Evolutionary conservation across 2,329 filamentous ascomycete genomes (phyloP).

Genomic region (Nannizziopsis arthrosporioides): DNA sequence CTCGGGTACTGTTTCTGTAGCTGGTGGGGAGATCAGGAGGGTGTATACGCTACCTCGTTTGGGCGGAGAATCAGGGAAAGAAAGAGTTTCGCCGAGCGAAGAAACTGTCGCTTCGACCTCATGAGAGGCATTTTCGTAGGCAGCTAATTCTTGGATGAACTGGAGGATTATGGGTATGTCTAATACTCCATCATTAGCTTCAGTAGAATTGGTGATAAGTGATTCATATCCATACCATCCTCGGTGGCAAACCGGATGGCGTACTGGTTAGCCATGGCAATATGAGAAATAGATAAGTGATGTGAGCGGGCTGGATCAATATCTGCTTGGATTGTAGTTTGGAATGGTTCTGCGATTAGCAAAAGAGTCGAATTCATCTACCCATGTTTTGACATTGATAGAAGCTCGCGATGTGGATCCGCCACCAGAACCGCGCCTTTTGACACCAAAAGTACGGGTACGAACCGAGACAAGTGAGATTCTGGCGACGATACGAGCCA

Average conservation of each 20-base stretch:
- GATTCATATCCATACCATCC: slow-evolving; percentile 22
- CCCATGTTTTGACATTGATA: background rate
- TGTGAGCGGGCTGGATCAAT: too few relatives aligned
- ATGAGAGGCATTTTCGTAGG: slow-evolving; percentile 69
- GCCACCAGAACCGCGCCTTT: too few relatives aligned
- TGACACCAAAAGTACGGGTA: too few relatives aligned
- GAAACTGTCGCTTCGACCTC: slow-evolving; percentile 67
- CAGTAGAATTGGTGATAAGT: background rate
- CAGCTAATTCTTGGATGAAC: slow-evolving; percentile 74
- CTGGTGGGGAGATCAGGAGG: slow-evolving; percentile 49
- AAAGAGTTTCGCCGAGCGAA: slow-evolving; percentile 61
- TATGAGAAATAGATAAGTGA: too few relatives aligned
- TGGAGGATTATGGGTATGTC: slow-evolving; percentile 71
- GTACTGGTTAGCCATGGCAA: slow-evolving; percentile 26
- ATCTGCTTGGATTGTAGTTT: too few relatives aligned
- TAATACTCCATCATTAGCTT: slow-evolving; percentile 28
- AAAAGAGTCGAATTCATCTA: too few relatives aligned
- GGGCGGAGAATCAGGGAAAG: slow-evolving; percentile 51
- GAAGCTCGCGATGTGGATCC: background rate
- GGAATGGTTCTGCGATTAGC: too few relatives aligned
- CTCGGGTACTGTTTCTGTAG: slow-evolving; percentile 33
- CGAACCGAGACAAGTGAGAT: too few relatives aligned
- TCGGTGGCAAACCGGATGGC: slow-evolving; percentile 33
- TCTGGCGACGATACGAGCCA: too few relatives aligned
- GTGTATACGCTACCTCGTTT: slow-evolving; percentile 58